phyloP scores from a whole-genome alignment of 345 rosid genomes.

The Sapria himalayana region DNA sequence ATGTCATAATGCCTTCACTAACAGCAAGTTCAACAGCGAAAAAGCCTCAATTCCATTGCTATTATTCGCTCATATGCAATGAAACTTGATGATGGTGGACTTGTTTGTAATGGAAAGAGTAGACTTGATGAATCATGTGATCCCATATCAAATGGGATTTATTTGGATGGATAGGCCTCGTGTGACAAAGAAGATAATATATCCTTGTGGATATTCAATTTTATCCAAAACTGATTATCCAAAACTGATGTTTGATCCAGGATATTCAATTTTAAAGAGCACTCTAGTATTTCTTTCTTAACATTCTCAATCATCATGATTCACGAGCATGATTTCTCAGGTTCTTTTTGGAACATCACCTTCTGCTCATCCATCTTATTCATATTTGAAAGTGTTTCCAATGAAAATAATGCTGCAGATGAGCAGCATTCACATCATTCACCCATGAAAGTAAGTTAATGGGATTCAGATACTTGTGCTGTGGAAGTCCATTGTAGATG shows the following conservation, averaged over 20 bases:
- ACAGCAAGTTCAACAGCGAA: too few relatives aligned
- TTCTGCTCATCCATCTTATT: slow-evolving; percentile 42
- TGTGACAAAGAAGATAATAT: too few relatives aligned
- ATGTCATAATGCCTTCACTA: too few relatives aligned
- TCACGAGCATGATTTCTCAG: slow-evolving; percentile 81
- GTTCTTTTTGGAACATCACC: slow-evolving; percentile 41
- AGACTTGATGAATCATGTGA: too few relatives aligned
- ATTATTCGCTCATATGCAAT: too few relatives aligned
- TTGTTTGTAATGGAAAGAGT: too few relatives aligned
- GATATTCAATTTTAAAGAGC: slow-evolving; percentile 67
- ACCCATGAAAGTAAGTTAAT: slow-evolving; percentile 25
- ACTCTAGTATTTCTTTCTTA: slow-evolving; percentile 81
- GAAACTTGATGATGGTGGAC: too few relatives aligned
- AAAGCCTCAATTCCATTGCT: too few relatives aligned
- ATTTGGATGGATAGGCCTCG: too few relatives aligned
- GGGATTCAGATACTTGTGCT: slow-evolving; percentile 70
- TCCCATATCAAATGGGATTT: too few relatives aligned
- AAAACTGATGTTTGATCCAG: slow-evolving; percentile 60
- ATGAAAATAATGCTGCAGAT: slow-evolving; percentile 26
- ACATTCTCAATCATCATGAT: slow-evolving; percentile 81
- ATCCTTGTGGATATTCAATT: too few relatives aligned
- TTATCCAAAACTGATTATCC: too few relatives aligned
- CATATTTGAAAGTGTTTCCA: slow-evolving; percentile 26
- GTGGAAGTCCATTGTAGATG: slow-evolving; percentile 55
- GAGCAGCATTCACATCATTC: slow-evolving; percentile 20